Evolutionary conservation across 441 rosid species (phyloP).

Genomic region (Pelargonium citronellum): DNA sequence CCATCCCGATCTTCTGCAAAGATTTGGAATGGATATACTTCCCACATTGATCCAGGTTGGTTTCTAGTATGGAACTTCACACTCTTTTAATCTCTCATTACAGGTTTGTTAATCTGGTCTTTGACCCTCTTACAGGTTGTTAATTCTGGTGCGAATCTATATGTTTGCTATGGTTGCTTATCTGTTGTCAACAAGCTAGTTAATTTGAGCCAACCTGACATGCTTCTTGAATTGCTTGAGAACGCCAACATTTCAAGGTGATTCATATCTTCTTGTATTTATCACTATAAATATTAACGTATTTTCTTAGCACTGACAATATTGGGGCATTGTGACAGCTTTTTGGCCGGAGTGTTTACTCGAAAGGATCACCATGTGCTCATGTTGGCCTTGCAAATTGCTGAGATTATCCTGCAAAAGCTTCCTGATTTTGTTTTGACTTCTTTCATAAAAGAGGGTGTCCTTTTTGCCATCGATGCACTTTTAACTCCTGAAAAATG

Average conservation of each 20-base stretch:
- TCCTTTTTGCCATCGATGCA: conserved; percentile 68
- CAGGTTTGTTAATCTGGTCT: conserved; percentile 20
- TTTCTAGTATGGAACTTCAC: conserved; percentile 13
- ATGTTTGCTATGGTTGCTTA: conserved; percentile 77
- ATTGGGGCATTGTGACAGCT: conserved; percentile 43
- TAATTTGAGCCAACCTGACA: conserved; percentile 56
- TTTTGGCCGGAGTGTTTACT: conserved; percentile 80
- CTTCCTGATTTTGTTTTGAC: conserved; percentile 50
- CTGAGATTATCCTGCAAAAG: conserved; percentile 71
- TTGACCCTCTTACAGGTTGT: conserved; percentile 51
- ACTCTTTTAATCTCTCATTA: conserved; percentile 14
- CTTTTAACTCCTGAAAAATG: conserved; percentile 54
- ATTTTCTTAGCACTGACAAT: conserved; percentile 17
- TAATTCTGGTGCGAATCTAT: conserved; percentile 75
- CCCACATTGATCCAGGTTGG: conserved; percentile 80
- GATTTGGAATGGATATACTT: conserved; percentile 60
- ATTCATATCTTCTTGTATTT: conserved; percentile 22
- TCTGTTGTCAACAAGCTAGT: conserved; percentile 63
- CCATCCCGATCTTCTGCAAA: conserved; percentile 59
- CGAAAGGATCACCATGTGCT: conserved; percentile 83
- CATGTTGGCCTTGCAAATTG: conserved; percentile 63
- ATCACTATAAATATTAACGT: conserved; percentile 6
- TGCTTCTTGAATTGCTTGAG: conserved; percentile 59
- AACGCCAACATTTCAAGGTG: conserved; percentile 81
- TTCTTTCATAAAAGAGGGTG: conserved; percentile 87